Evolutionary conservation across 139 green algal genomes (phyloP), one percentile per base, ranked within the genome.

Genomic region (Chlamydomonas applanata): DNA sequence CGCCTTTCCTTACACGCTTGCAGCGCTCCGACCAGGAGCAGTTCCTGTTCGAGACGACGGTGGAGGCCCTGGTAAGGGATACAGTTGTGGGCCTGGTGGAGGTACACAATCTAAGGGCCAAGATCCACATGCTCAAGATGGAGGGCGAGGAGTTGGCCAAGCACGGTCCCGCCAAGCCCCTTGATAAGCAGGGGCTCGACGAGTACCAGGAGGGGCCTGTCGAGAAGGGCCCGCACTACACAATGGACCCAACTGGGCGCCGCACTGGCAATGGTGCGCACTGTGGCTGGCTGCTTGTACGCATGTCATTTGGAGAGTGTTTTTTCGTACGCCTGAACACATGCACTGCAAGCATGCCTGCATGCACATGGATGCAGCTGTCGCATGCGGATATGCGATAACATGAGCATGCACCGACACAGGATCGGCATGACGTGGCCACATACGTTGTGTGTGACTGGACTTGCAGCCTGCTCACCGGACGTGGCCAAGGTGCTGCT

Each of bases 161-260:
- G 71, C 86, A 94, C 72, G 91, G 91, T 1, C 85, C 87, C 22
- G 81, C 87, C 9, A 95, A 95, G 74, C 80, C 70, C 1, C 84
- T 79, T 3, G 88, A 94, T 54, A 83, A 91, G 81, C 87, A 96
- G 69, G 88, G 90, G 9, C 89, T 96, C n/a, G 91, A 96, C 75
- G 79, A 89, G 64, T 91, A 93, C 68, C 45, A 73, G 24, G 85
- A 94, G 64, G 46, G 75, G 1, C 25, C 73, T 32, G 79, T 87
- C 24, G 79, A 92, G 49, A 82, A 88, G 45, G 89, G 89, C 0
- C 64, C 56, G 0, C 71, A 86, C 68, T 96, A 96, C 82, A 76
- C 66, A 24, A 76, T 83, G 80, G 91, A 96, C 71, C 90, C 91
- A 22, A 94, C 89, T 25, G 91, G 91, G 0, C 73, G 87, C 29